phyloP scores from a whole-genome alignment of 257 asterid species.

The Solanum ahanhuiri region DNA sequence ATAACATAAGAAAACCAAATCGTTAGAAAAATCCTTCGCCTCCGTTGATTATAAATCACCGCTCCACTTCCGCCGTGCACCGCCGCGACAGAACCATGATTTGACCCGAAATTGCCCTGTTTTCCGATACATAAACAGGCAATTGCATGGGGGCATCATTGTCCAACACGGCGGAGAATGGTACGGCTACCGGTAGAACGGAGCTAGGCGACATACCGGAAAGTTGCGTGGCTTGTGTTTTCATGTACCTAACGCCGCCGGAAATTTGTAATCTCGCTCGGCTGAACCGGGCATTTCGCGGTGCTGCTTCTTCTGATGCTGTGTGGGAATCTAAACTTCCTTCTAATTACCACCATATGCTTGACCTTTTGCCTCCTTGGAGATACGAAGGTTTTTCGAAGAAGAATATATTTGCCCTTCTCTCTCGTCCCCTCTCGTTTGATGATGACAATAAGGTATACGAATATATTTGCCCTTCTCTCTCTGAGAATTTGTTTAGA shows the following conservation, averaged over 20 bases:
- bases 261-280: slow-evolving; percentile 96
- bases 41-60: not conserved
- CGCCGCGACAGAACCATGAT: not conserved
- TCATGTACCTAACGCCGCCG: slow-evolving; percentile 78
- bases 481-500: not conserved
- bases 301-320: slow-evolving; percentile 94
- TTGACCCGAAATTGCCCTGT: not conserved
- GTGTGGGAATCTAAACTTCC: slow-evolving; percentile 98
- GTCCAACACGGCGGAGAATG: slow-evolving; percentile 65
- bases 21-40: not conserved
- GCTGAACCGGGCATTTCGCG: slow-evolving; percentile 90
- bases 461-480: not conserved
- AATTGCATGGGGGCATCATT: slow-evolving; percentile 75
- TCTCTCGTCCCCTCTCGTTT: slow-evolving; percentile 59
- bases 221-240: slow-evolving; percentile 87
- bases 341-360: slow-evolving; percentile 54
- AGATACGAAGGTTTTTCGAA: slow-evolving; percentile 31
- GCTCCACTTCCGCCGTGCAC: not conserved
- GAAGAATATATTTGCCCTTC: slow-evolving; percentile 72
- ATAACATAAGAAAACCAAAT: not conserved
- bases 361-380: slow-evolving; percentile 41
- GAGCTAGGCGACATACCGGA: slow-evolving; percentile 96
- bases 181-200: slow-evolving; percentile 38
- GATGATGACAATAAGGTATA: slow-evolving; percentile 66
- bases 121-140: not conserved